Evolutionary conservation across 805 yeast genomes (phyloP), one percentile per base, ranked within the genome.

Genomic region (Wickerhamiella lipophila): DNA sequence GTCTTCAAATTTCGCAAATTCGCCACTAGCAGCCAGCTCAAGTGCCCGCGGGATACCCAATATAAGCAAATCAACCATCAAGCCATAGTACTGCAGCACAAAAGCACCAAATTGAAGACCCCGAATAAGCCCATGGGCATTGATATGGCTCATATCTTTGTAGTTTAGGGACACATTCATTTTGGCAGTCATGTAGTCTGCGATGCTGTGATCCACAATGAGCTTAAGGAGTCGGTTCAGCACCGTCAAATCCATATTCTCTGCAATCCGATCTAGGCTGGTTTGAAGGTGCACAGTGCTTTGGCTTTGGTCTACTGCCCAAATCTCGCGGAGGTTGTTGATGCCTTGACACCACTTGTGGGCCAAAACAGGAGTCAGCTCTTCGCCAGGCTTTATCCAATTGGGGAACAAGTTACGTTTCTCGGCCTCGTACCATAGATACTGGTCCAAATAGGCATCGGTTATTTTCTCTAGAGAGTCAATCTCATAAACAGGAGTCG

Each of bases 381-480:
- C 98, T 58, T 92, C 98, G 56, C 83, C 78, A 7, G 99, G 98
- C 61, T 92, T 92, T 35, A 92, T 74, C 98, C 98, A 92, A 61
- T 80, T 81, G 3, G 99, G 99, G 65, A 92, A 92, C 23, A 92
- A 65, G 6, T 79, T 77, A 51, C 96, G 68, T 60, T 83, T 79
- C 49, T 85, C 95, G 8, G 92, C 89, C 61, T 92, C 97, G 64
- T 83, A 89, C 96, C 97, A 92, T 41, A 92, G 67, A 58, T 89
- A 92, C 59, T 92, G 98, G 59, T 89, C 97, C 36, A 92, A 65
- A 56, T 89, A 92, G 0, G 97, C 96, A 67, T 92, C 99, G 0
- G 96, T 87, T 46, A 92, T 85, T 60, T 88, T 92, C 63, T 92
- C 99, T 38, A 87, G 65, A 0, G 97, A 95, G 60, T 89, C 96